phyloP scores from a whole-genome alignment of 768 basidiomycete genomes.

The Solioccasus polychromus region DNA sequence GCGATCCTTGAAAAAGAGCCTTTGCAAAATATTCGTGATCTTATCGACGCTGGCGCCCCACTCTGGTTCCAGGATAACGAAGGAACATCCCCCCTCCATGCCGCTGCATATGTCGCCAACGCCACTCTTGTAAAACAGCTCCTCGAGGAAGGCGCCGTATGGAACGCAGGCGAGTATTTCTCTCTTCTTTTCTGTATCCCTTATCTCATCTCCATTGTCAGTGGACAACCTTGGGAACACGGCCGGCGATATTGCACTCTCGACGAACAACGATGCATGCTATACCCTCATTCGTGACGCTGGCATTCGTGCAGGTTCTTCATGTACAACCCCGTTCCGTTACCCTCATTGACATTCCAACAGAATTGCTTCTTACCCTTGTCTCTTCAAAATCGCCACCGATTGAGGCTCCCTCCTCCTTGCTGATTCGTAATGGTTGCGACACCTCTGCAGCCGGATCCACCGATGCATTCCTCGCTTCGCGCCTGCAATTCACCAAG shows the following conservation, averaged over 20 bases:
- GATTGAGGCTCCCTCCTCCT: slow-evolving; percentile 27
- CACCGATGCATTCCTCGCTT: slow-evolving; percentile 66
- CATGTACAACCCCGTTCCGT: slow-evolving; percentile 2
- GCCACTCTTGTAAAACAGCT: slow-evolving; percentile 60
- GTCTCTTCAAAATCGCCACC: slow-evolving; percentile 46
- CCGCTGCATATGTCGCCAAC: slow-evolving; percentile 75
- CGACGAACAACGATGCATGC: slow-evolving; percentile 70
- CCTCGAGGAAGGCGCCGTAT: slow-evolving; percentile 80
- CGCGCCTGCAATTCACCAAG: slow-evolving; percentile 61
- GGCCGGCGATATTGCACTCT: slow-evolving; percentile 87
- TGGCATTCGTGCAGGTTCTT: slow-evolving; percentile 83
- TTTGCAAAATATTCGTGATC: slow-evolving; percentile 40
- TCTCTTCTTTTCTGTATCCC: neutral
- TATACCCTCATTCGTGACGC: slow-evolving; percentile 87
- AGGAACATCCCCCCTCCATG: slow-evolving; percentile 83
- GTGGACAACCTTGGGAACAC: slow-evolving; percentile 80
- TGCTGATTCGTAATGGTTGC: slow-evolving; percentile 44
- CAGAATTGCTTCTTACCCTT: slow-evolving; percentile 71
- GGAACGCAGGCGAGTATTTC: slow-evolving; percentile 75
- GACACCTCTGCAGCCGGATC: slow-evolving; percentile 62
- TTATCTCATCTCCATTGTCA: slow-evolving; percentile 23
- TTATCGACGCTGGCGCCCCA: slow-evolving; percentile 69
- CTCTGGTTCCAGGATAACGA: slow-evolving; percentile 89
- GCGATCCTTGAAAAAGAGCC: slow-evolving; percentile 53
- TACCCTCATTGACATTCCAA: slow-evolving; percentile 6